These are phyloP conservation scores for Phaffia australis DNA, from an alignment of 768 basidiomycete species.

Conservation along the genomic window DNA sequence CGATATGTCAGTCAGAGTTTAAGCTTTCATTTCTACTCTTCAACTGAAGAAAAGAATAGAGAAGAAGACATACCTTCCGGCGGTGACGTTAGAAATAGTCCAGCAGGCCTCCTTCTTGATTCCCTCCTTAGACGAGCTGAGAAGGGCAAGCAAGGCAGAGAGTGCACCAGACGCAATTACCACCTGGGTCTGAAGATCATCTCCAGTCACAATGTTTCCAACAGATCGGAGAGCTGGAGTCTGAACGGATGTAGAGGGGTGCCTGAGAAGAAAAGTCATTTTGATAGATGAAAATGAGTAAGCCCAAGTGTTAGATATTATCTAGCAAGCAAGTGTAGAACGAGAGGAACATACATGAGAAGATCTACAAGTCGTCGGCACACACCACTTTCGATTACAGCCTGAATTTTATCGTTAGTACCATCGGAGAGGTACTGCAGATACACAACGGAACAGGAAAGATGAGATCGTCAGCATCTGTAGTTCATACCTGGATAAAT, in stretches of 20 bases:
- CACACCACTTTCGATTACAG: conserved; percentile 96
- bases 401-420: conserved; percentile 98
- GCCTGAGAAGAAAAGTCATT: conserved; percentile 31
- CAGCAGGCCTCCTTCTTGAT: conserved; percentile 99
- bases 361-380: conserved; percentile 95
- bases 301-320: background rate
- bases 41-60: background rate
- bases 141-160: conserved; percentile 78
- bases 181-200: conserved; percentile 98
- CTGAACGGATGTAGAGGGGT: conserved; percentile 69
- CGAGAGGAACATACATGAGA: conserved; percentile 51
- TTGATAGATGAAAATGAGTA: conserved; percentile 33
- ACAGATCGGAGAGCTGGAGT: conserved; percentile 97
- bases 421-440: conserved; percentile 81
- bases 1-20: background rate
- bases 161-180: conserved; percentile 97
- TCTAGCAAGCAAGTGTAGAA: background rate
- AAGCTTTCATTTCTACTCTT: background rate
- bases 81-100: conserved; percentile 99
- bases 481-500: background rate
- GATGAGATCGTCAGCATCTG: background rate
- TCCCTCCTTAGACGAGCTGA: conserved; percentile 95
- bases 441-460: background rate
- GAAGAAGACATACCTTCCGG: conserved; percentile 44
- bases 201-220: conserved; percentile 98